Evolutionary conservation across 495 filamentous ascomycete genomes (phyloP).

Genomic region (Jackrogersella multiformis): DNA sequence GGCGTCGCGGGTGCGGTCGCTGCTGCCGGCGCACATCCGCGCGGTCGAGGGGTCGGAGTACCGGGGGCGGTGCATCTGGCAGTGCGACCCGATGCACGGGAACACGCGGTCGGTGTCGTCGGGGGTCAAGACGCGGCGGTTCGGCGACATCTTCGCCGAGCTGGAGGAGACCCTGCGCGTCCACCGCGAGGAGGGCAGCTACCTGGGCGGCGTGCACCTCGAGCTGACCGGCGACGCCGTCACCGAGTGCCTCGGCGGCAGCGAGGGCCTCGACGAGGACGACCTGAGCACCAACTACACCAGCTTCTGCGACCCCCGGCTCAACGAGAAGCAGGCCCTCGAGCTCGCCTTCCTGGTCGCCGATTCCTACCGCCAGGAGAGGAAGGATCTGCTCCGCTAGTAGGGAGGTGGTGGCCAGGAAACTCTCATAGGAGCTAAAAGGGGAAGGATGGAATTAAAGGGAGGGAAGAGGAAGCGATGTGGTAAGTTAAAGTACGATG

Average conservation of each 20-base stretch:
- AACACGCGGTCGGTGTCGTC: constrained; percentile 75
- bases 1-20: constrained; percentile 70
- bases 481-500: not conserved
- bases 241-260: constrained; percentile 94
- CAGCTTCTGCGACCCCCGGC: constrained; percentile 90
- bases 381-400: constrained; percentile 36
- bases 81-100: constrained; percentile 99
- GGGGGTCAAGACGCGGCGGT: constrained; percentile 88
- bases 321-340: constrained; percentile 97
- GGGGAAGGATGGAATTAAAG: not conserved
- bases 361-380: constrained; percentile 69
- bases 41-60: constrained; percentile 77
- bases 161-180: constrained; percentile 80
- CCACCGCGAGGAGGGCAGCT: constrained; percentile 81
- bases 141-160: constrained; percentile 86
- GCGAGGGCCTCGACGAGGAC: constrained; percentile 84
- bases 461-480: not conserved
- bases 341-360: constrained; percentile 95
- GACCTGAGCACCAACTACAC: constrained; percentile 89
- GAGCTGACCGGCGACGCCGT: constrained; percentile 96
- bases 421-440: no score
- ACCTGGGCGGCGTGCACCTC: constrained; percentile 92
- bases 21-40: constrained; percentile 84
- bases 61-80: constrained; percentile 87
- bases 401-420: not conserved